Evolutionary conservation across 1,284 basidiomycete species (phyloP), one percentile per base, ranked within the genome.

Genomic region (Ganoderma meredithae): DNA sequence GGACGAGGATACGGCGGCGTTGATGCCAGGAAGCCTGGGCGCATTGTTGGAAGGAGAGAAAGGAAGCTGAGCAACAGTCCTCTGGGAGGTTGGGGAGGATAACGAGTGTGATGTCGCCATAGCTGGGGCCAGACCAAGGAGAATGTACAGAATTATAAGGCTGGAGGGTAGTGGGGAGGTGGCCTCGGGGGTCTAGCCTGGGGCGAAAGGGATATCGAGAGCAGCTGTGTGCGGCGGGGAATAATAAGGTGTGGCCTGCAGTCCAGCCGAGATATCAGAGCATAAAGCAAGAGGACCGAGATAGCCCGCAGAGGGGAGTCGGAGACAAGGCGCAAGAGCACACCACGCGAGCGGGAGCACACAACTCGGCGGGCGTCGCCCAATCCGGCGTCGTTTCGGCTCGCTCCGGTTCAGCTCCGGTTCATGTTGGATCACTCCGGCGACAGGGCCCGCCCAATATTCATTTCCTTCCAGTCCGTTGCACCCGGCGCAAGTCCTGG

Each of bases 51-150:
- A 71, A n/a, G 73, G 72, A 55, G 77, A 74, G 70, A 78, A 78
- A 1, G 78, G 77, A 43, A 79, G 75, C 68, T 78, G 76, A n/a
- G 76, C 69, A 33, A 74, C 74, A 36, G 76, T 73, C 58, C 77
- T 72, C 60, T 75, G 76, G 44, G 76, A 74, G 67, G 72, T 63
- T 31, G 75, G 67, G 31, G 64, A 55, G 22, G 76, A 73, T 78
- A 79, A 78, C n/a, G 78, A 79, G 69, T 75, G 78, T 78, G 76
- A 66, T 36, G 73, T 75, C 67, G 77, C 72, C 78, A 79, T 79
- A 66, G 69, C 64, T 49, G 59, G 63, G 63, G 40, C 62, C 53
- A 61, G 63, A 55, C 59, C 43, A 62, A 58, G 63, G 60, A 66
- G 67, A 63, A 73, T 74, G 69, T 74, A 75, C 74, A 78, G 73